Conservation (phyloP, 164 flowering plant species). For the Saururus chinensis region DNA sequence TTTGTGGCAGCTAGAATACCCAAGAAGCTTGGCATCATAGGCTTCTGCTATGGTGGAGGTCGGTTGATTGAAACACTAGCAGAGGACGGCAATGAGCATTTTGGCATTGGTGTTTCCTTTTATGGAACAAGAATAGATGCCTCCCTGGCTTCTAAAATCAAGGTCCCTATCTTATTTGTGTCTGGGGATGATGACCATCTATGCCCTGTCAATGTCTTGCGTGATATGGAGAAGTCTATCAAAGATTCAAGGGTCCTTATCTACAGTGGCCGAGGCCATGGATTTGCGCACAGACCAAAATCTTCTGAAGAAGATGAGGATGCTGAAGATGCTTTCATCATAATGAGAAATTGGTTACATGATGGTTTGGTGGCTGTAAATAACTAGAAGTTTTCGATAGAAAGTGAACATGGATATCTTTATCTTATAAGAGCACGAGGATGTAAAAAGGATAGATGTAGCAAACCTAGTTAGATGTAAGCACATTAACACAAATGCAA, state of each 20-base stretch:
- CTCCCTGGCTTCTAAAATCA: constrained; percentile 33
- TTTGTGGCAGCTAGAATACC: constrained; percentile 58
- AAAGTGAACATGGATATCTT: background rate
- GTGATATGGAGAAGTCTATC: constrained; percentile 34
- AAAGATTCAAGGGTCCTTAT: constrained; percentile 37
- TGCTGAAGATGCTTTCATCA: constrained; percentile 64
- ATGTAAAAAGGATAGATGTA: too few relatives aligned
- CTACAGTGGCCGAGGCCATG: constrained; percentile 75
- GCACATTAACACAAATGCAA: background rate
- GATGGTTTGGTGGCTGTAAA: constrained; percentile 27
- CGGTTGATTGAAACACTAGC: constrained; percentile 54
- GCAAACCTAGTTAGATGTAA: too few relatives aligned
- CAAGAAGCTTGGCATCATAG: constrained; percentile 70
- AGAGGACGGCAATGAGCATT: constrained; percentile 35
- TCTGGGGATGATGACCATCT: constrained; percentile 65
- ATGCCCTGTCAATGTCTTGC: constrained; percentile 34
- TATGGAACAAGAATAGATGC: constrained; percentile 66
- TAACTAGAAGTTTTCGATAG: constrained; percentile 6
- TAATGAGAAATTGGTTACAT: constrained; percentile 66
- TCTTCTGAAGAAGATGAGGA: constrained; percentile 74
- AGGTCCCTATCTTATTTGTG: constrained; percentile 58
- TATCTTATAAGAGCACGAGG: background rate
- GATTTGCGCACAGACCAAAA: constrained; percentile 70
- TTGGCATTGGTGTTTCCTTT: constrained; percentile 57
- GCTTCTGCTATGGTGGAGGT: constrained; percentile 85